These are phyloP conservation scores for Neopestalotiopsis rosae DNA, from an alignment of 2,329 filamentous ascomycete genomes.

Conservation along the genomic window DNA sequence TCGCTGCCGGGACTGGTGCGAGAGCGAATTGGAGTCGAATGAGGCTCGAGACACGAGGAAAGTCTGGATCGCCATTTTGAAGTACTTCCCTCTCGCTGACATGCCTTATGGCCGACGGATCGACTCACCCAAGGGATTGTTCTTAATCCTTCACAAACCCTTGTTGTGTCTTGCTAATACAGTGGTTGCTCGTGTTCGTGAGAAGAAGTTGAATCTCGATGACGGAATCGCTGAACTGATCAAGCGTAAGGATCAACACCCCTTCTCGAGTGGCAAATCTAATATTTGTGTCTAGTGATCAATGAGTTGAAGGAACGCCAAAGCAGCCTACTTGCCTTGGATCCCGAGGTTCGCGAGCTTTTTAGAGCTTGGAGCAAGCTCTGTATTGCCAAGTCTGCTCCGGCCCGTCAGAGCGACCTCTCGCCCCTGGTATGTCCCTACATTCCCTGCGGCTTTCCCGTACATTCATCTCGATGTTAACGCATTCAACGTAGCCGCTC, in stretches of 20 bases:
- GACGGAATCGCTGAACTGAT: not conserved
- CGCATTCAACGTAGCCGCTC: too few species aligned
- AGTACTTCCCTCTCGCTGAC: not conserved
- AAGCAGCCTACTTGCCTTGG: not conserved
- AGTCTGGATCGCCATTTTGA: not conserved
- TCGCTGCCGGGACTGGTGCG: slow-evolving; percentile 34
- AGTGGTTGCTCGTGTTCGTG: not conserved
- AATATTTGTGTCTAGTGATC: not conserved
- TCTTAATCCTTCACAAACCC: not conserved
- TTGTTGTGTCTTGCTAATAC: not conserved
- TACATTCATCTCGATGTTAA: too few species aligned
- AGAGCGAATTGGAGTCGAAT: slow-evolving; percentile 16
- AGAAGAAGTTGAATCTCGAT: not conserved
- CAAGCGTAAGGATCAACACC: not conserved
- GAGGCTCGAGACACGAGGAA: not conserved
- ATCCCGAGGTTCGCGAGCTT: not conserved
- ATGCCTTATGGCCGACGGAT: slow-evolving; percentile 3
- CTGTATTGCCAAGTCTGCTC: not conserved
- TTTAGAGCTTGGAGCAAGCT: not conserved
- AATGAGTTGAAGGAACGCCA: not conserved
- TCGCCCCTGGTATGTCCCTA: too few species aligned
- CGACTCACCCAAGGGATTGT: not conserved
- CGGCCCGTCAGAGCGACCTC: too few species aligned
- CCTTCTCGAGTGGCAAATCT: not conserved
- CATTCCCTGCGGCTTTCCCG: too few species aligned